phyloP scores from a whole-genome alignment of 192 early-diverging fungal genomes.

The Coemansia sp. region DNA sequence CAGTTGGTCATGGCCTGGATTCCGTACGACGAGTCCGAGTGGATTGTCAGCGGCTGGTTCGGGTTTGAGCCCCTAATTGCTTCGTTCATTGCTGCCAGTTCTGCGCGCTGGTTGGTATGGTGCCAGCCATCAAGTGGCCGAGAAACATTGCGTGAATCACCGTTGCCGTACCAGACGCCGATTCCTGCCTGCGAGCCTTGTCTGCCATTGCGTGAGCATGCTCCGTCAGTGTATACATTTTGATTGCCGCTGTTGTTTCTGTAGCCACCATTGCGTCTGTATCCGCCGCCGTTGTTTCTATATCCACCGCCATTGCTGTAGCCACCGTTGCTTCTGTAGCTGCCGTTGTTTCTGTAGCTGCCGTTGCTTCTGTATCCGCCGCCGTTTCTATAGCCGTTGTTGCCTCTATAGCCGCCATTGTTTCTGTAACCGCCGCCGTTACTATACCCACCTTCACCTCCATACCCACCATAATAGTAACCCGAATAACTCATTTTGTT shows the following conservation, averaged over 20 bases:
- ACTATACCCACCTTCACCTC: background rate
- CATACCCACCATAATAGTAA: background rate
- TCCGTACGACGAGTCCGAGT: slow-evolving; percentile 26
- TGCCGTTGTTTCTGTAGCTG: background rate
- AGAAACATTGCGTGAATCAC: slow-evolving; percentile 53
- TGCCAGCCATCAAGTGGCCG: slow-evolving; percentile 21
- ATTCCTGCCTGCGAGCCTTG: slow-evolving; percentile 47
- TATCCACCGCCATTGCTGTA: background rate
- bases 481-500: slow-evolving; percentile 3
- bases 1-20: slow-evolving; percentile 23
- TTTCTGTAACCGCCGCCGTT: background rate
- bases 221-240: slow-evolving; percentile 55
- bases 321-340: background rate
- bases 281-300: background rate
- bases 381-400: background rate
- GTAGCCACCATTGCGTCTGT: background rate
- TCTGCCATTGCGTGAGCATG: slow-evolving; percentile 52
- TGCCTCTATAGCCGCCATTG: background rate
- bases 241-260: background rate
- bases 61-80: slow-evolving; percentile 2
- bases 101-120: slow-evolving; percentile 37
- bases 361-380: background rate
- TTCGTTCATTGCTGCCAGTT: slow-evolving; percentile 23
- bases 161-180: slow-evolving; percentile 54
- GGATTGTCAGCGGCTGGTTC: slow-evolving; percentile 10